phyloP scores from a whole-genome alignment of 305 asterid species.

The Rubia tinctorum region DNA sequence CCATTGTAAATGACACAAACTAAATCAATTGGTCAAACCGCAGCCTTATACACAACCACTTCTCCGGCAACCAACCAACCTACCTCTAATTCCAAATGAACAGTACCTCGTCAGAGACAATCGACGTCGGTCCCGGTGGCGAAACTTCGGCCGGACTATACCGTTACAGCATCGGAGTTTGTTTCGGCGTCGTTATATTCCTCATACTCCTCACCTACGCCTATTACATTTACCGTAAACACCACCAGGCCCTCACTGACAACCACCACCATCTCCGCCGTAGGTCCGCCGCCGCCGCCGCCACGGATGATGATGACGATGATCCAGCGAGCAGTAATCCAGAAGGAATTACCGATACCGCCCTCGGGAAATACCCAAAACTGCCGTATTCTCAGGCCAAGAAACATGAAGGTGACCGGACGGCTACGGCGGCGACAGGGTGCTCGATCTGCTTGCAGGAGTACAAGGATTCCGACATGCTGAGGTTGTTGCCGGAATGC shows the following conservation, averaged over 20 bases:
- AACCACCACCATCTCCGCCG: background rate
- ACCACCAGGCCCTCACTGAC: background rate
- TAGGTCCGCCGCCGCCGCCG: background rate
- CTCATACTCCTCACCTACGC: conserved; percentile 30
- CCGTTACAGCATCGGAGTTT: conserved; percentile 32
- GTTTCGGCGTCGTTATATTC: conserved; percentile 29
- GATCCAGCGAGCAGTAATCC: background rate
- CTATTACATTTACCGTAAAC: conserved; percentile 29
- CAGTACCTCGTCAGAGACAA: conserved; percentile 2
- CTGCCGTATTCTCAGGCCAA: conserved; percentile 10
- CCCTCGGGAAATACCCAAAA: conserved; percentile 6
- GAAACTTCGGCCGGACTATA: conserved; percentile 15
- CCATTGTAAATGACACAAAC: background rate
- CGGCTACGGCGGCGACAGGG: conserved; percentile 16
- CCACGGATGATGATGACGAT: background rate
- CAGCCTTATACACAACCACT: background rate
- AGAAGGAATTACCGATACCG: conserved; percentile 1
- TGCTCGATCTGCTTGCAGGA: conserved; percentile 47
- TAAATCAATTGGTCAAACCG: background rate
- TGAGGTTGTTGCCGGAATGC: conserved; percentile 41
- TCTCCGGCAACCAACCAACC: background rate
- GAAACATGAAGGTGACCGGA: background rate
- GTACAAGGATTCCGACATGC: conserved; percentile 33
- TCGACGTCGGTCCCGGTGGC: background rate
- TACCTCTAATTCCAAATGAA: conserved; percentile 6